Evolutionary conservation across 2,329 filamentous ascomycete genomes (phyloP).

Genomic region (Aureobasidium vineae): DNA sequence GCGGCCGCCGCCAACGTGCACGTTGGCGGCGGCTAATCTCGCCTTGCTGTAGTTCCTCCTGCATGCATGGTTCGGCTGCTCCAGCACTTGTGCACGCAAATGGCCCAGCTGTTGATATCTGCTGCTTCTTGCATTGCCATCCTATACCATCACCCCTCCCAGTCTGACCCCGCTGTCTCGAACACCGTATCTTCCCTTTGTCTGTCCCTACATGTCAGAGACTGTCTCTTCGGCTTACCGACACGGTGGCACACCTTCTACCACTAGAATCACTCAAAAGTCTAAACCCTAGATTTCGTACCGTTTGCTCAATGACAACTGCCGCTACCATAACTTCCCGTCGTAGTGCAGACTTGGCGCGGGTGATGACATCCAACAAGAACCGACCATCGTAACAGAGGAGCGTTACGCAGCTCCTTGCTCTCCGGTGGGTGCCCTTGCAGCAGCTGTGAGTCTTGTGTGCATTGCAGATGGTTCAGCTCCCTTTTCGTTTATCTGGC

Average conservation of each 20-base stretch:
- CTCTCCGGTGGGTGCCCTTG: not conserved
- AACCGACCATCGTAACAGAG: slow-evolving; percentile 6
- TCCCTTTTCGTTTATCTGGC: not conserved
- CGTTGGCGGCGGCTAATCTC: slow-evolving; percentile 26
- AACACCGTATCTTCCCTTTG: not conserved
- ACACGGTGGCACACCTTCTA: slow-evolving; percentile 25
- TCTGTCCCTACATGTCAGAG: not conserved
- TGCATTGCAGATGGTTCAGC: slow-evolving; percentile 8
- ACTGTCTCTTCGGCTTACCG: slow-evolving; percentile 21
- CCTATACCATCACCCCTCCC: not conserved
- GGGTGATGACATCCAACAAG: slow-evolving; percentile 15
- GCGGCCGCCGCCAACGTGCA: slow-evolving; percentile 22
- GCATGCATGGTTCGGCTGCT: slow-evolving; percentile 25
- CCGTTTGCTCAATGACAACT: slow-evolving; percentile 24
- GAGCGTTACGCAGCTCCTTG: not conserved
- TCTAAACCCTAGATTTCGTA: slow-evolving; percentile 26
- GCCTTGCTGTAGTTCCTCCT: slow-evolving; percentile 23
- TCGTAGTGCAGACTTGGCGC: slow-evolving; percentile 17
- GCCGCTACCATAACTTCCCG: slow-evolving; percentile 8
- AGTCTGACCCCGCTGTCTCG: not conserved
- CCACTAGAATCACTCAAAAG: slow-evolving; percentile 27
- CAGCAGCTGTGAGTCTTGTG: slow-evolving; percentile 2
- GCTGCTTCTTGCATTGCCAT: not conserved
- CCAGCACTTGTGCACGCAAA: slow-evolving; percentile 8
- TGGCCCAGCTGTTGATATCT: not conserved